Percentiles rank a stretch among this genome's conserved stretches.
Conservation (phyloP, 352 stramenopile genomes). For the Phytopythium ostracodes region DNA sequence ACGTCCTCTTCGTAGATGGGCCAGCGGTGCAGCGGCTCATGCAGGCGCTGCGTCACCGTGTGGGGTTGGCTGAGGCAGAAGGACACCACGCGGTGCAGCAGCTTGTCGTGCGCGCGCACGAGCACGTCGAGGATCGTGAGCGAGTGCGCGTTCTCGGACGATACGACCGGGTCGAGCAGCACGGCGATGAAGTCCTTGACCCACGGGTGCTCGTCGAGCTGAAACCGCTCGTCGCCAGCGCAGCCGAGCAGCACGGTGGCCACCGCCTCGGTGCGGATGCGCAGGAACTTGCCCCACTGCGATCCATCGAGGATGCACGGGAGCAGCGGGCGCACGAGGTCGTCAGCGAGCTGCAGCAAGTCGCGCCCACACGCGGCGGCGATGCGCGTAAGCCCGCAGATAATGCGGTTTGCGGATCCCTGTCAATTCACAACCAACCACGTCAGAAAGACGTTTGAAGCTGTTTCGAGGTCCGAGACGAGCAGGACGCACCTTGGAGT, state of each 20-base stretch:
- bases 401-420: conserved; percentile 42
- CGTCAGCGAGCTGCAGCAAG: conserved; percentile 38
- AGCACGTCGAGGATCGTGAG: conserved; percentile 41
- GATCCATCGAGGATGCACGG: conserved; percentile 42
- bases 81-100: conserved; percentile 32
- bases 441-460: not conserved
- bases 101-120: conserved; percentile 22
- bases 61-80: conserved; percentile 34
- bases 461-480: too few species aligned
- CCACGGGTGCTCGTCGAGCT: conserved; percentile 37
- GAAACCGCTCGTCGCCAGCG: conserved; percentile 29
- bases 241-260: conserved; percentile 44
- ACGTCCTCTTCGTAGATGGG: conserved; percentile 65
- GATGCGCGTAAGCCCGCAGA: conserved; percentile 47
- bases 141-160: conserved; percentile 44
- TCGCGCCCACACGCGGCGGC: conserved; percentile 34
- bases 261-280: conserved; percentile 41
- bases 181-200: conserved; percentile 37
- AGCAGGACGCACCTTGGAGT: conserved; percentile 52
- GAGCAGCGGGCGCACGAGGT: conserved; percentile 40
- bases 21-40: conserved; percentile 45
- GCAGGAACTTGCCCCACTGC: conserved; percentile 43
- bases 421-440: conserved; percentile 5
- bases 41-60: conserved; percentile 34
- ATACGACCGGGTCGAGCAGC: conserved; percentile 39